A percentile compares a stretch with the other conserved stretches of the same genome.
Conservation (phyloP, 139 green algal genomes). For the Ettlia oleoabundans region DNA sequence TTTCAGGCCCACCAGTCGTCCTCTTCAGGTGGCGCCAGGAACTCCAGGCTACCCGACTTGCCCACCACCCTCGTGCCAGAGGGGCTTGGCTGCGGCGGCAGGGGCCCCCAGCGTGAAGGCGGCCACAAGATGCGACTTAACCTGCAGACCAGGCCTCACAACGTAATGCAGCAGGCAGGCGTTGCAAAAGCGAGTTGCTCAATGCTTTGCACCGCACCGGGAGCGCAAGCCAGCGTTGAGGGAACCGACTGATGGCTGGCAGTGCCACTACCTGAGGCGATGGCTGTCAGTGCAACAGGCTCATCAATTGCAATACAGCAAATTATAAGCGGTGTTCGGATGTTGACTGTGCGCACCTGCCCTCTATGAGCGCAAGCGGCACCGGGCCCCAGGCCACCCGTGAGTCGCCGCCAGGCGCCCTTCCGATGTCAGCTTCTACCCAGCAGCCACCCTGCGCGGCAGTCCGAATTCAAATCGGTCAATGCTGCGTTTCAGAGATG, state of each 20-base stretch:
- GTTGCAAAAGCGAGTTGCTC: too few relatives aligned
- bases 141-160: slow-evolving; percentile 1
- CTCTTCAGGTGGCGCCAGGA: background rate
- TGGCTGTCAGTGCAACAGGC: too few relatives aligned
- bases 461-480: too few relatives aligned
- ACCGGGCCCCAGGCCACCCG: slow-evolving; percentile 68
- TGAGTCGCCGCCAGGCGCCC: slow-evolving; percentile 59
- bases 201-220: too few relatives aligned
- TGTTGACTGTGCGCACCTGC: slow-evolving; percentile 31
- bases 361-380: slow-evolving; percentile 74
- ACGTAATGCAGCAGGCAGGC: too few relatives aligned
- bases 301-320: background rate
- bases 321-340: background rate
- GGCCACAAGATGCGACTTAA: slow-evolving; percentile 71
- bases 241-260: too few relatives aligned
- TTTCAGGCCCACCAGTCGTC: slow-evolving; percentile 27
- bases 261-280: too few relatives aligned
- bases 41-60: background rate
- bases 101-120: slow-evolving; percentile 35
- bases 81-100: slow-evolving; percentile 25
- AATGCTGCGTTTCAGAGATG: too few relatives aligned
- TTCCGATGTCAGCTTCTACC: slow-evolving; percentile 84
- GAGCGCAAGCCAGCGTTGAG: too few relatives aligned
- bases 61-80: slow-evolving; percentile 13
- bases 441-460: slow-evolving; percentile 81